Conservation (phyloP, 768 basidiomycete species). For the Leccinum olivaceopallidum region DNA sequence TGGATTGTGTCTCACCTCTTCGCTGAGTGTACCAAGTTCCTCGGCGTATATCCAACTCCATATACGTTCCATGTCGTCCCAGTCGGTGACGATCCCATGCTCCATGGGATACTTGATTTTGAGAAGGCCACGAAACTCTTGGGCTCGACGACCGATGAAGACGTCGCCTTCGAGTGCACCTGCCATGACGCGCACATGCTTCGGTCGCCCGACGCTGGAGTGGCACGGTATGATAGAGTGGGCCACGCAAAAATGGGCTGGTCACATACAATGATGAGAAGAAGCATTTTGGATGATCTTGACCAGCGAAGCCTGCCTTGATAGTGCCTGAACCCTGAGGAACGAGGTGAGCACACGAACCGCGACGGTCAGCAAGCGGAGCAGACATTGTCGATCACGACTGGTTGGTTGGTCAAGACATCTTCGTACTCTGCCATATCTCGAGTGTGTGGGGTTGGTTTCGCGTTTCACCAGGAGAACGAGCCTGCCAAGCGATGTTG, state of each 20-base stretch:
- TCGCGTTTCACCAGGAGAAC: slow-evolving; percentile 1
- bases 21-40: slow-evolving; percentile 91
- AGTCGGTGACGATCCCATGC: slow-evolving; percentile 98
- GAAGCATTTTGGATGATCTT: slow-evolving; percentile 99
- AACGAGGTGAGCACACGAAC: slow-evolving; percentile 26
- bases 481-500: slow-evolving; percentile 4
- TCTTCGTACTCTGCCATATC: slow-evolving; percentile 88
- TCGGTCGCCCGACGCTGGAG: slow-evolving; percentile 89
- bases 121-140: slow-evolving; percentile 92
- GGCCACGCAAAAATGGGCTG: slow-evolving; percentile 30
- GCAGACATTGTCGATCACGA: slow-evolving; percentile 96
- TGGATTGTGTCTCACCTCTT: slow-evolving; percentile 66
- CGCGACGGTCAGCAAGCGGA: slow-evolving; percentile 22
- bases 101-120: slow-evolving; percentile 99
- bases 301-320: slow-evolving; percentile 98
- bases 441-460: slow-evolving; percentile 13
- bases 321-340: slow-evolving; percentile 96
- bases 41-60: slow-evolving; percentile 99
- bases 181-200: slow-evolving; percentile 97
- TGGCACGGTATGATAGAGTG: slow-evolving; percentile 17
- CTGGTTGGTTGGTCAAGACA: slow-evolving; percentile 96
- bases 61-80: slow-evolving; percentile 99
- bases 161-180: slow-evolving; percentile 95
- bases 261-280: slow-evolving; percentile 94
- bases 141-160: slow-evolving; percentile 93